Evolutionary conservation across 345 rosid species (phyloP).

Genomic region (Hirschfeldia incana): DNA sequence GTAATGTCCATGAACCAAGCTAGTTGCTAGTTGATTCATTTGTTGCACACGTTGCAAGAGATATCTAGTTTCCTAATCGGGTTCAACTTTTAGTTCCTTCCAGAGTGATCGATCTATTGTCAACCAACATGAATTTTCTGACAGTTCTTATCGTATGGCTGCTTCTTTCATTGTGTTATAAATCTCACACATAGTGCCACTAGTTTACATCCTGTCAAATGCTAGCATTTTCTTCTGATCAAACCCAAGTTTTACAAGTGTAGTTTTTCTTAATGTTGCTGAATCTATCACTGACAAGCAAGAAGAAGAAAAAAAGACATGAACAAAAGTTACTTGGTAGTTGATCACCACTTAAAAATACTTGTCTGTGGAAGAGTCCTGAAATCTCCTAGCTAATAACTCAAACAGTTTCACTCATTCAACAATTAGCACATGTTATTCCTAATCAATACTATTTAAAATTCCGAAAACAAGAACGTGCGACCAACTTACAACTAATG

Average conservation of each 20-base stretch:
- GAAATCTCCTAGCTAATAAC: background rate
- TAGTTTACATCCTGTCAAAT: background rate
- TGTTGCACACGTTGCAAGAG: background rate
- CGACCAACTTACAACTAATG: conserved; percentile 22
- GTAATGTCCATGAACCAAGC: background rate
- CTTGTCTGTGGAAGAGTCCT: background rate
- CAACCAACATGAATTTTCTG: background rate
- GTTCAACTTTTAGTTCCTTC: background rate
- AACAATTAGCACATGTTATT: conserved; percentile 10
- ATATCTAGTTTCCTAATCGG: background rate
- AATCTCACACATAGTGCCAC: background rate
- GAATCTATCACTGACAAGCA: background rate
- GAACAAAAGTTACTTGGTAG: background rate
- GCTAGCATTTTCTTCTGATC: background rate
- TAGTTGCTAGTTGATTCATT: background rate
- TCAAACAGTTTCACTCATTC: conserved; percentile 12
- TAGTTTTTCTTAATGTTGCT: background rate
- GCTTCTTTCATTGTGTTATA: background rate
- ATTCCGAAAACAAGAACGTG: conserved; percentile 22
- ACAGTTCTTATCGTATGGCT: background rate
- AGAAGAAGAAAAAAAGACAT: background rate
- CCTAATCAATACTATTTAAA: background rate
- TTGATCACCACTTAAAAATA: background rate
- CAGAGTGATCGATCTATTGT: background rate
- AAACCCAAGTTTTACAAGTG: background rate